Base-by-base conservation (phyloP, 1,284 basidiomycete species). In the Singerocomus rubriflavus region DNA sequence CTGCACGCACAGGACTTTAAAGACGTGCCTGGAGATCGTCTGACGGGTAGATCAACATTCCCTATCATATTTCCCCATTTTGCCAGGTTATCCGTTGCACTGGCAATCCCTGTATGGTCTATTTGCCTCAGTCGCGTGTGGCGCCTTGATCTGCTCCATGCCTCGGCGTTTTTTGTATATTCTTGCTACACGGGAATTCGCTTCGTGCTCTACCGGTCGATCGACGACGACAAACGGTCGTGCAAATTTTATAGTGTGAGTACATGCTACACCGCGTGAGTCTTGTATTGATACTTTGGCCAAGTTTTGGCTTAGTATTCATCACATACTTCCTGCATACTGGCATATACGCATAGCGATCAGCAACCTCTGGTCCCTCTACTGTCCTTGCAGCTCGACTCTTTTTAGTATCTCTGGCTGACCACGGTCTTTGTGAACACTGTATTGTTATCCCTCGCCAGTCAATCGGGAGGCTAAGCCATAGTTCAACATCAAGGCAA, bases 1-100 rank as follows among this genome's bases (percentile, higher is more conserved):
- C 58, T 70, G 26, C 69, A 71, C 11, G 58, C 66, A 1, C 71
- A 72, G 48, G 71, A 72, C 48, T 72, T 72, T 49, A 59, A 63
- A 29, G 71, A 72, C 50, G 55, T 60, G 11, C 51, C 57, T 3
- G 70, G 71, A 21, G 71, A 71, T 50, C 45, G 46, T 4, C 13
- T 57, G 4, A 55, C 56, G 8, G 66, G 65, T 10, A 58, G 71
- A 27, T 52, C 40, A 9, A 73, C 71, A 2, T 48, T 71, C 6
- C 69, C 69, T n/a, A 66, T 71, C 33, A 33, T 61, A 21, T 42
- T 37, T 11, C 61, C 47, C 47, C 53, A 31, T 57, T 64, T 10
- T 31, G 48, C 59, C 3, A 48, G 59, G 30, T 6, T 61, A 21
- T 63, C 54, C n/a, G 17, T 58, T 38, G 35, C 50, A 21, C 5